phyloP scores from a whole-genome alignment of 345 rosid genomes.

The Citrus inodora region DNA sequence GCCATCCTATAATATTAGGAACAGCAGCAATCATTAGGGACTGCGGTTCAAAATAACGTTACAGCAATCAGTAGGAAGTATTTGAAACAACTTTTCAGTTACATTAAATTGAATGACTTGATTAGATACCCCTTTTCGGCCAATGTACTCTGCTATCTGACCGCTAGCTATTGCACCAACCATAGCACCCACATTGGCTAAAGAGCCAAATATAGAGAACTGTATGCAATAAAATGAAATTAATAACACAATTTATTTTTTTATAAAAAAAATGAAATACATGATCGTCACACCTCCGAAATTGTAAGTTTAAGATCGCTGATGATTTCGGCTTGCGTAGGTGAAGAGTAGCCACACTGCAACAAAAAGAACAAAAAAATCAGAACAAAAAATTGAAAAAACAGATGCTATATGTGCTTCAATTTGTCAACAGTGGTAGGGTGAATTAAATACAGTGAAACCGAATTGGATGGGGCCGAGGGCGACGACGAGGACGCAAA shows the following conservation, averaged over 20 bases:
- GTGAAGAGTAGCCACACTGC: conserved; percentile 72
- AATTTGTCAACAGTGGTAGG: background rate
- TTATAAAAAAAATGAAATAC: background rate
- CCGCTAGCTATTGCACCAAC: conserved; percentile 75
- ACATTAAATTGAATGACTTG: background rate
- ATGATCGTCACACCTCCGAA: conserved; percentile 41
- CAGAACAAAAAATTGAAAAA: background rate
- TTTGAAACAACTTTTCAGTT: background rate
- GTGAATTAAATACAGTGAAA: conserved; percentile 41
- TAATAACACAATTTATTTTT: background rate
- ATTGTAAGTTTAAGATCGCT: conserved; percentile 51
- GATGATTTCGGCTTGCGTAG: conserved; percentile 51
- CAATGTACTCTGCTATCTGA: conserved; percentile 70
- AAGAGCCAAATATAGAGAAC: conserved; percentile 67
- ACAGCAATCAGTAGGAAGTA: background rate
- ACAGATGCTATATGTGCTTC: background rate
- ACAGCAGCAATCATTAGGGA: conserved; percentile 72
- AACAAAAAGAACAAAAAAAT: background rate
- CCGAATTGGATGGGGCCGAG: conserved; percentile 78
- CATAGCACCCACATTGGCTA: conserved; percentile 78
- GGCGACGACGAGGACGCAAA: conserved; percentile 70
- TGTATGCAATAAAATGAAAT: conserved; percentile 14
- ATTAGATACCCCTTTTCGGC: conserved; percentile 67
- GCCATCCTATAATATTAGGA: conserved; percentile 81
- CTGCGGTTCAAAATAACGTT: conserved; percentile 27